Conservation (phyloP, 2,329 filamentous ascomycete genomes). For the Parastagonospora nodorum region DNA sequence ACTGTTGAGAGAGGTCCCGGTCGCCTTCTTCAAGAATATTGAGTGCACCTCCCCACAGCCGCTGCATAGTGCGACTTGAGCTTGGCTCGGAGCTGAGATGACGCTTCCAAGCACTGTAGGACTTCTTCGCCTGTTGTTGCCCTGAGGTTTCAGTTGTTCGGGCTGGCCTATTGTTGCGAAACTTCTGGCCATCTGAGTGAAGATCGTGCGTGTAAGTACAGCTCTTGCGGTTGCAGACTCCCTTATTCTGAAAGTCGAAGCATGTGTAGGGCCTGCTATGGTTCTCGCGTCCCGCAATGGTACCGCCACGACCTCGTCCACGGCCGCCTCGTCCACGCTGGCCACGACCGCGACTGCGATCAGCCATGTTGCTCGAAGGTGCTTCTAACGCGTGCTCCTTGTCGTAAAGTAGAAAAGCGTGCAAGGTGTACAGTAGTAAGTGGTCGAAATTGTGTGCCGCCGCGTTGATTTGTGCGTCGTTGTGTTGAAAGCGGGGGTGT, state of each 20-base stretch:
- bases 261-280: neutral
- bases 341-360: neutral
- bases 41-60: conserved; percentile 36
- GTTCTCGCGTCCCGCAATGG: too few relatives aligned
- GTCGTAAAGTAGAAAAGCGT: neutral
- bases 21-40: conserved; percentile 33
- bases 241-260: neutral
- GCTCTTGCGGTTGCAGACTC: neutral
- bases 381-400: neutral
- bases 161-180: neutral
- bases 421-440: neutral
- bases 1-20: conserved; percentile 37
- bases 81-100: conserved; percentile 22
- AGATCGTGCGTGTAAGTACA: conserved; percentile 1
- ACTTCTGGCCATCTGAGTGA: neutral
- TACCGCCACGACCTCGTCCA: neutral
- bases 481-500: neutral
- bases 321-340: neutral
- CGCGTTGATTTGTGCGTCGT: neutral
- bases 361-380: neutral
- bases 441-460: neutral
- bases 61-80: conserved; percentile 20
- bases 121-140: conserved; percentile 24
- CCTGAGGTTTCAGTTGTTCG: conserved; percentile 22
- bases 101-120: conserved; percentile 37